Conservation (phyloP, 805 yeast genomes). For the Kazachstania africana region DNA sequence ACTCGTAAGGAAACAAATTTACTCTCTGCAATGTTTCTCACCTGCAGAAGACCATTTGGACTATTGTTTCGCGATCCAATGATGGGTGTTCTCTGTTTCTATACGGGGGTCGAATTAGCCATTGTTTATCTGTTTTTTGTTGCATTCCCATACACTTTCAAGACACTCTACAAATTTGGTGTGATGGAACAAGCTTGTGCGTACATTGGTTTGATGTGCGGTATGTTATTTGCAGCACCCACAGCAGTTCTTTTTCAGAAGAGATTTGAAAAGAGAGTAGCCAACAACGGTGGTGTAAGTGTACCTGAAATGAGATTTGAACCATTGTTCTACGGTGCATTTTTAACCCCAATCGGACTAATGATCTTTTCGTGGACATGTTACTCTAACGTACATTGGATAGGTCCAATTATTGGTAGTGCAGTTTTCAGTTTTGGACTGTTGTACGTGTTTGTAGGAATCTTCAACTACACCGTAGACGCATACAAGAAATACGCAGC, state of each 20-base stretch:
- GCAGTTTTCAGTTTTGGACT: constrained; percentile 65
- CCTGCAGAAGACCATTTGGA: constrained; percentile 42
- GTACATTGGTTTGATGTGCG: constrained; percentile 47
- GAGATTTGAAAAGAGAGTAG: constrained; percentile 32
- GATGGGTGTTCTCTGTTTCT: constrained; percentile 41
- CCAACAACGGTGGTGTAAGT: constrained; percentile 34
- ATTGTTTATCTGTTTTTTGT: constrained; percentile 54
- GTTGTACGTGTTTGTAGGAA: constrained; percentile 53
- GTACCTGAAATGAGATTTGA: constrained; percentile 51
- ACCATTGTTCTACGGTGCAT: constrained; percentile 54
- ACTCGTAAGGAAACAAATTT: constrained; percentile 34
- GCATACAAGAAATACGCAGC: constrained; percentile 46
- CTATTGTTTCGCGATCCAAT: constrained; percentile 42
- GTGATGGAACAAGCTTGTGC: constrained; percentile 51
- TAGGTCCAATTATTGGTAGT: constrained; percentile 60
- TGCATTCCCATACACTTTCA: constrained; percentile 52
- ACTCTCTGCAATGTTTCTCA: constrained; percentile 29
- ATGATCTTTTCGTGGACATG: constrained; percentile 76
- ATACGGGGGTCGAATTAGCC: constrained; percentile 47
- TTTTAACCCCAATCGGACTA: constrained; percentile 49
- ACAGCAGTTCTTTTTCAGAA: constrained; percentile 35
- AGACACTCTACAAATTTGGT: constrained; percentile 38
- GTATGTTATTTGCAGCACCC: constrained; percentile 36
- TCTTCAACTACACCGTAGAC: constrained; percentile 54
- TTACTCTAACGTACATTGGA: constrained; percentile 52